Percentiles rank a stretch among this genome's conserved stretches.
phyloP scores from a whole-genome alignment of 257 asterid species.

The Solanum appendiculatum region DNA sequence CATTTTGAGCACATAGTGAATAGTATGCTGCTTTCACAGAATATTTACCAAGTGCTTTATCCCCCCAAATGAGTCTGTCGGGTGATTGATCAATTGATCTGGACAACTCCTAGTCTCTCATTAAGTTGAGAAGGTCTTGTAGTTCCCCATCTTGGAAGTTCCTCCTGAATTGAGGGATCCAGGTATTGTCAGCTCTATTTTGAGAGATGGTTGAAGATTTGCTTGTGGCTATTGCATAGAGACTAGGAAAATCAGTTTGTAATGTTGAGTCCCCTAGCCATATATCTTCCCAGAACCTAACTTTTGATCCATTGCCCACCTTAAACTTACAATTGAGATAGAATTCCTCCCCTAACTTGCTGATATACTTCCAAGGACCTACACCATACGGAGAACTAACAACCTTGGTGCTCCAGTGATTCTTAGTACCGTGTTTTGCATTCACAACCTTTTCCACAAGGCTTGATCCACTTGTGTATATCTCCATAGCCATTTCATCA shows the following conservation, averaged over 20 bases:
- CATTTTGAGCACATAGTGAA: not conserved
- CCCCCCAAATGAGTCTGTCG: not conserved
- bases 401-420: not conserved
- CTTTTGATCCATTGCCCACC: not conserved
- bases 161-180: not conserved
- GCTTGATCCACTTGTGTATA: not conserved
- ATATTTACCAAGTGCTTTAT: not conserved
- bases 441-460: not conserved
- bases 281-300: not conserved
- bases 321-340: not conserved
- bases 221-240: not conserved
- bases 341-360: not conserved
- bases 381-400: not conserved
- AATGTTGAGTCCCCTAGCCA: not conserved
- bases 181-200: not conserved
- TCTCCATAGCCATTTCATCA: not conserved
- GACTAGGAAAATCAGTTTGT: not conserved
- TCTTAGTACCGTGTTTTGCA: not conserved
- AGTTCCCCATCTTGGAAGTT: not conserved
- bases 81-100: not conserved
- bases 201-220: not conserved
- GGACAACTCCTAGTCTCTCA: not conserved
- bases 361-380: not conserved
- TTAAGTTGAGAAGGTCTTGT: not conserved
- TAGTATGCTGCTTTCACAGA: not conserved